Conservation (phyloP, 345 rosid genomes). For the Eucalyptus rudis region DNA sequence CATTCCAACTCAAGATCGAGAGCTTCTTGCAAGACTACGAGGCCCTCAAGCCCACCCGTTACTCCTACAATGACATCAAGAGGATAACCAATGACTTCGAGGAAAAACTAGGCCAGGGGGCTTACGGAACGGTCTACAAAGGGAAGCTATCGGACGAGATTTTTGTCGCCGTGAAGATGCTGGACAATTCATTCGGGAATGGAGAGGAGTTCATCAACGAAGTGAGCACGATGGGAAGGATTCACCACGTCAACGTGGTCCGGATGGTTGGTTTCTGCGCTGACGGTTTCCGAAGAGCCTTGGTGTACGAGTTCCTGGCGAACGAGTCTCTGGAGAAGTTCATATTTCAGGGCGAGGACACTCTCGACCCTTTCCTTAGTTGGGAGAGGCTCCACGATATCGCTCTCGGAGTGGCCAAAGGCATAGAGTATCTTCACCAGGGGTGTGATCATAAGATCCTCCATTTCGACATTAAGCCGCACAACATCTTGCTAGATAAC, state of each 20-base stretch:
- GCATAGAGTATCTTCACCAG: slow-evolving; percentile 11
- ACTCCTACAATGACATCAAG: background rate
- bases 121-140: slow-evolving; percentile 6
- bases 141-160: slow-evolving; percentile 5
- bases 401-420: slow-evolving; percentile 6
- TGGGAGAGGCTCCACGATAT: slow-evolving; percentile 3
- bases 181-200: background rate
- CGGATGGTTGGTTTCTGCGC: slow-evolving; percentile 8
- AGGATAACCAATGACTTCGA: background rate
- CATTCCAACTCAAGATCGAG: background rate
- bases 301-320: slow-evolving; percentile 7
- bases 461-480: slow-evolving; percentile 17
- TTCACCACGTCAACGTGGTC: slow-evolving; percentile 14
- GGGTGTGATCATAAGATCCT: slow-evolving; percentile 12
- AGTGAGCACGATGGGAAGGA: slow-evolving; percentile 6
- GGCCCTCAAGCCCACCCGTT: slow-evolving; percentile 8
- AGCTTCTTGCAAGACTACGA: slow-evolving; percentile 1
- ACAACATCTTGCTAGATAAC: background rate
- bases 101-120: slow-evolving; percentile 12
- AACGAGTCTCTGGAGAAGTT: slow-evolving; percentile 15
- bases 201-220: slow-evolving; percentile 13
- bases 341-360: background rate
- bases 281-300: background rate
- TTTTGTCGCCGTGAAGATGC: slow-evolving; percentile 12
- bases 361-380: background rate